Evolutionary conservation across 2,329 filamentous ascomycete species (phyloP), one percentile per base, ranked within the genome.

Genomic region (Beauveria sp.): DNA sequence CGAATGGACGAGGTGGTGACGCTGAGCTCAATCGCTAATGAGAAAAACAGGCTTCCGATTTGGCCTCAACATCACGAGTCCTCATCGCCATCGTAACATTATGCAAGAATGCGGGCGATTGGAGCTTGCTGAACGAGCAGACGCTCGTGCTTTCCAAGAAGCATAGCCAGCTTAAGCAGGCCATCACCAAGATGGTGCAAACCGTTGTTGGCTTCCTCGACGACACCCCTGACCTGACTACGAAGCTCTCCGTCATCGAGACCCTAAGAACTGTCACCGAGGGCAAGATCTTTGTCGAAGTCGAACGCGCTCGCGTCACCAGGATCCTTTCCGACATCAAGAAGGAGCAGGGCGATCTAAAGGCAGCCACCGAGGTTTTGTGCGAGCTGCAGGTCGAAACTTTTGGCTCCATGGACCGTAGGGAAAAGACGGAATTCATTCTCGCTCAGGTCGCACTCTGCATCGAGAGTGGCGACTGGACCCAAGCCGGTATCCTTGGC

Each of bases 281-380:
- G 77, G 95, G 95, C 78, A 99, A 99, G 89, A 99, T 99, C 74
- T 99, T 99, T 71, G 93, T 99, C 69, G 95, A 99, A 80, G 95
- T 99, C 59, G 95, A 99, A 82, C 88, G 95, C 68, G 95, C 95
- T 66, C 90, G 95, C 68, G 88, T 99, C 64, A 99, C 95, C 69
- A 91, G 89, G 73, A 96, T 96, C 67, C 83, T 99, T 14, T 98
- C 95, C 57, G 87, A 97, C 76, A 98, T 99, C 82, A 98, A 98
- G 83, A 97, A 96, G 78, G 80, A 90, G 66, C 91, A 98, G 77
- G 93, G 93, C 66, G 93, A 99, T 71, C 80, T 96, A 71, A 91
- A 90, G 73, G 87, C 91, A 5, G 95, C 95, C 34, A 88, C 90
- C 60, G 93, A 98, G 69, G 95, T 95, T 65, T 84, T 99, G 43